These are phyloP conservation scores for Cercospora sesami DNA, from an alignment of 2,329 filamentous ascomycete species.

Conservation along the genomic window DNA sequence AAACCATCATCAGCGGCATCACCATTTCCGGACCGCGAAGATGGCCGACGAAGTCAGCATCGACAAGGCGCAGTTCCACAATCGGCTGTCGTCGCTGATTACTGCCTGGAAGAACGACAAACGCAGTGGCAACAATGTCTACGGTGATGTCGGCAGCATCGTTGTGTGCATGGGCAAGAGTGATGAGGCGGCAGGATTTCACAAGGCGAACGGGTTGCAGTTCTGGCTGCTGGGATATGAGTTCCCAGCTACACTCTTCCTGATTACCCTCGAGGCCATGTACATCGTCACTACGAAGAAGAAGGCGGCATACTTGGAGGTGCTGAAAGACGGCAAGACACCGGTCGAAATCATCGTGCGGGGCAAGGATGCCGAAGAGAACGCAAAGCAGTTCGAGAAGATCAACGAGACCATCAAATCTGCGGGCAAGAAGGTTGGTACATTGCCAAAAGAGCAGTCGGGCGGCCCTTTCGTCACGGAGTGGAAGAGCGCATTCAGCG, in stretches of 20 bases:
- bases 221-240: conserved; percentile 99
- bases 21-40: conserved; percentile 30
- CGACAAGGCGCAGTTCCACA: conserved; percentile 90
- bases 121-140: conserved; percentile 78
- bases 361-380: conserved; percentile 87
- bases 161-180: conserved; percentile 93
- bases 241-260: conserved; percentile 91
- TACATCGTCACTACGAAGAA: conserved; percentile 95
- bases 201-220: conserved; percentile 96
- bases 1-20: conserved; percentile 24
- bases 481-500: conserved; percentile 82
- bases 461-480: conserved; percentile 90
- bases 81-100: conserved; percentile 82
- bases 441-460: conserved; percentile 79
- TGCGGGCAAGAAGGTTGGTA: conserved; percentile 87
- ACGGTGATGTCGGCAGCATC: conserved; percentile 83
- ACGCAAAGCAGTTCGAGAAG: conserved; percentile 84
- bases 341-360: conserved; percentile 89
- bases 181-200: conserved; percentile 79
- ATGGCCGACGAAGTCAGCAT: conserved; percentile 88
- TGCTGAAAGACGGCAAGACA: conserved; percentile 83
- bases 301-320: conserved; percentile 94
- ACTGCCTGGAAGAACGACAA: conserved; percentile 96
- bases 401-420: conserved; percentile 83
- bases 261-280: conserved; percentile 83